phyloP scores from a whole-genome alignment of 1,284 basidiomycete species.

The Marasmius oreades region DNA sequence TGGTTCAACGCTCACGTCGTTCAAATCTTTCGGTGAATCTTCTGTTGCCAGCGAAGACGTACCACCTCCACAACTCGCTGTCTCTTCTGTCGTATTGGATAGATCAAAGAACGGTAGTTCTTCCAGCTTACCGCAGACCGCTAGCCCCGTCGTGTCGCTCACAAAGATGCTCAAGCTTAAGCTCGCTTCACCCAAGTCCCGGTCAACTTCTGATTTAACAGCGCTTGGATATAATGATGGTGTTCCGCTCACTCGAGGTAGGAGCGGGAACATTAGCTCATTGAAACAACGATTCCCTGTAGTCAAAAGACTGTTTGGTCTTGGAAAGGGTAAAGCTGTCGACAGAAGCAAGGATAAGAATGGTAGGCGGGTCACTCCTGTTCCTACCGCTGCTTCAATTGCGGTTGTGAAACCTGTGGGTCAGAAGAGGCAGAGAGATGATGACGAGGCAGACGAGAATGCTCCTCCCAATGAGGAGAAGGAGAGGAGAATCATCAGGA shows the following conservation, averaged over 20 bases:
- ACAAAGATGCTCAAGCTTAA: background rate
- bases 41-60: background rate
- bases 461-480: background rate
- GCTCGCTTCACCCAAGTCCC: background rate
- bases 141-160: background rate
- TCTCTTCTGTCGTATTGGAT: background rate
- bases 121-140: background rate
- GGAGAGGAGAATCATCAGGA: slow-evolving; percentile 1
- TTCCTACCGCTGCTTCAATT: background rate
- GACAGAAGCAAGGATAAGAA: background rate
- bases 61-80: background rate
- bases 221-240: background rate
- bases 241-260: background rate
- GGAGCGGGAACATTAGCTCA: background rate
- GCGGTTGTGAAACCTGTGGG: background rate
- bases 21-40: background rate
- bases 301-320: background rate
- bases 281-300: background rate
- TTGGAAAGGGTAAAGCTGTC: background rate
- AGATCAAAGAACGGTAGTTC: background rate
- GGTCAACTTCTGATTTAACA: background rate
- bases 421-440: background rate
- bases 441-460: slow-evolving; percentile 2
- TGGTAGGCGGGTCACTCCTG: background rate
- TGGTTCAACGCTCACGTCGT: background rate